Evolutionary conservation across 2,329 filamentous ascomycete species (phyloP), one percentile per base, ranked within the genome.

Genomic region (Leptographium lundbergii): DNA sequence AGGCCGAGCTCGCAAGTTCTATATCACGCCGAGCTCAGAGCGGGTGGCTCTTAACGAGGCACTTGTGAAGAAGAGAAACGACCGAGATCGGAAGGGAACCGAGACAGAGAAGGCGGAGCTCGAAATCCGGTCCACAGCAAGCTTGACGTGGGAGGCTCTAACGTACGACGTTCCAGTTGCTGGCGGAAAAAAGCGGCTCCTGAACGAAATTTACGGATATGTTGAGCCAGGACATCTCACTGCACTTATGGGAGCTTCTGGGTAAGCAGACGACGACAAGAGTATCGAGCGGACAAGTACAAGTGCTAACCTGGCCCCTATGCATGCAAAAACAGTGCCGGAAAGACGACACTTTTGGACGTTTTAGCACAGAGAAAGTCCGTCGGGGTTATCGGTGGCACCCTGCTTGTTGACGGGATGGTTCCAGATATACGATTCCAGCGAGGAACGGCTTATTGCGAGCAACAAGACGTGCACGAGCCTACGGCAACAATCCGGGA

Each of bases 141-240:
- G 90, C 19, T 77, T 95, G 61, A 95, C 91, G 0, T 96, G 90
- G 87, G 88, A 92, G 69, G 78, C 87, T 63, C 82, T 96, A 61
- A 89, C 86, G 67, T 96, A 96, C 69, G 82, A 86, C 60, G 83
- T 87, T 0, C 82, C 82, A 0, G 77, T 83, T 4, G 75, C 80
- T 0, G 78, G 77, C 4, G 81, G 81, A 2, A 79, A 75, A 5
- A 75, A 79, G 11, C 77, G 79, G 5, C 75, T 85, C 6, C 75
- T 85, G 2, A 76, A 77, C 67, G 72, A 75, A 48, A 73, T 83
- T 1, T 80, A 73, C 59, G 91, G 85, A 2, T 92, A 86, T 65
- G 87, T 91, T 56, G 84, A 86, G 62, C 88, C 88, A 1, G 88
- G 89, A 39, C 82, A 86, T 65, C 77, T 92, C 11, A 91, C 87